Evolutionary conservation across 352 stramenopile genomes (phyloP).

Genomic region (Phytophthora europaea): DNA sequence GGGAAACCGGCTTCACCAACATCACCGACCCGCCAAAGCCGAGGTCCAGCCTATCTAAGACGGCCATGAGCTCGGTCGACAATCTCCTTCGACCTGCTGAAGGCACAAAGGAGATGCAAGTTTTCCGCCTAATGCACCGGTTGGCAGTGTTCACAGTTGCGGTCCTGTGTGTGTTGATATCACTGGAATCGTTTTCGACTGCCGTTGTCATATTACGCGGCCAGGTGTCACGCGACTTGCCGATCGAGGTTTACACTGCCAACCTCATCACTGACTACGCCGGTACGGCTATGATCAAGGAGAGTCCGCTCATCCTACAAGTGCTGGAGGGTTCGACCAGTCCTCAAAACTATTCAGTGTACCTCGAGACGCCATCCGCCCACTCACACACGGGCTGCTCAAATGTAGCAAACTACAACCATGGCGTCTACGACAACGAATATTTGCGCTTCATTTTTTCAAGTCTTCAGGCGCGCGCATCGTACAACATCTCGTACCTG

Average conservation of each 20-base stretch:
- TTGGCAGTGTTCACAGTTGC: constrained; percentile 30
- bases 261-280: constrained; percentile 41
- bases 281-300: constrained; percentile 35
- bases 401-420: constrained; percentile 14
- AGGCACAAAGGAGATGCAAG: not conserved
- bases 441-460: constrained; percentile 40
- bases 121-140: constrained; percentile 24
- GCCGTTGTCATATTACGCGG: constrained; percentile 26
- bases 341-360: constrained; percentile 38
- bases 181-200: constrained; percentile 31
- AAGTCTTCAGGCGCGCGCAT: constrained; percentile 19
- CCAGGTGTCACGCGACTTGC: constrained; percentile 21
- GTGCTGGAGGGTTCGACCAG: constrained; percentile 30
- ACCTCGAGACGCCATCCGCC: constrained; percentile 30
- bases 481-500: constrained; percentile 41
- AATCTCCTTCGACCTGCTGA: not conserved
- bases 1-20: constrained; percentile 16
- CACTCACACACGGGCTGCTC: constrained; percentile 31
- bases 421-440: constrained; percentile 37
- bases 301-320: constrained; percentile 43
- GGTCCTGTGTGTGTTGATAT: constrained; percentile 38
- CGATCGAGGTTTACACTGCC: constrained; percentile 16
- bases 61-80: not conserved
- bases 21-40: constrained; percentile 9
- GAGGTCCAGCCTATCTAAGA: constrained; percentile 1